These are phyloP conservation scores for Mycosphaerella sp. DNA, from an alignment of 2,329 filamentous ascomycete species.

Conservation along the genomic window DNA sequence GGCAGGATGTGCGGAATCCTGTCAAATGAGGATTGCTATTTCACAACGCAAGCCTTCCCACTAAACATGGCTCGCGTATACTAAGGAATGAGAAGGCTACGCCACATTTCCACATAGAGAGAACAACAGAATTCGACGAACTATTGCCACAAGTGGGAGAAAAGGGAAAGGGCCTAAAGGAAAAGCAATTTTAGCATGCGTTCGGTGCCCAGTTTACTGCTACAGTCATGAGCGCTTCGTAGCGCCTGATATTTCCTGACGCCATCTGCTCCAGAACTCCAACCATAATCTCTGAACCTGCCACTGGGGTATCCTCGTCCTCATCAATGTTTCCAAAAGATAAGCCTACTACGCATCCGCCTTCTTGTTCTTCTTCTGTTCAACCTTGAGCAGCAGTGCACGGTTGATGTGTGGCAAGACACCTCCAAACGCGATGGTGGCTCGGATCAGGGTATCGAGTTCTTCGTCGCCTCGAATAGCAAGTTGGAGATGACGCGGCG, in stretches of 20 bases:
- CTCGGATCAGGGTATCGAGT: constrained; percentile 92
- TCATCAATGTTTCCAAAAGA: constrained; percentile 1
- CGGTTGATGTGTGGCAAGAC: constrained; percentile 98
- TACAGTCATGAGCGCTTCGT: constrained; percentile 7
- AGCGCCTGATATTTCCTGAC: constrained; percentile 6
- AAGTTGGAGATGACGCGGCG: constrained; percentile 96
- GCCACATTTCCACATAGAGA: no score
- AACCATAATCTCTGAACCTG: not conserved
- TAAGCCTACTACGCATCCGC: constrained; percentile 31
- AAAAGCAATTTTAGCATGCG: constrained; percentile 4
- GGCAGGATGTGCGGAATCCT: no score
- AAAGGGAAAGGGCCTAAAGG: not conserved
- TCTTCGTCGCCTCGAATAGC: constrained; percentile 94
- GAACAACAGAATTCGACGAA: no score
- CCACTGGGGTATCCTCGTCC: constrained; percentile 9
- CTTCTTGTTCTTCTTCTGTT: constrained; percentile 91
- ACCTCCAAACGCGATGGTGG: constrained; percentile 97
- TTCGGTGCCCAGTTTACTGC: constrained; percentile 5
- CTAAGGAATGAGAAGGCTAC: no score
- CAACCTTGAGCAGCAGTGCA: constrained; percentile 87
- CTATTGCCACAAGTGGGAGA: not conserved
- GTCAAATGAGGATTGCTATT: no score
- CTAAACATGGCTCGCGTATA: no score
- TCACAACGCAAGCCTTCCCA: no score
- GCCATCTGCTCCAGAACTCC: constrained; percentile 3